Evolutionary conservation across 108 stramenopile species (phyloP), one percentile per base, ranked within the genome.

Genomic region (Nitzschia sp.): DNA sequence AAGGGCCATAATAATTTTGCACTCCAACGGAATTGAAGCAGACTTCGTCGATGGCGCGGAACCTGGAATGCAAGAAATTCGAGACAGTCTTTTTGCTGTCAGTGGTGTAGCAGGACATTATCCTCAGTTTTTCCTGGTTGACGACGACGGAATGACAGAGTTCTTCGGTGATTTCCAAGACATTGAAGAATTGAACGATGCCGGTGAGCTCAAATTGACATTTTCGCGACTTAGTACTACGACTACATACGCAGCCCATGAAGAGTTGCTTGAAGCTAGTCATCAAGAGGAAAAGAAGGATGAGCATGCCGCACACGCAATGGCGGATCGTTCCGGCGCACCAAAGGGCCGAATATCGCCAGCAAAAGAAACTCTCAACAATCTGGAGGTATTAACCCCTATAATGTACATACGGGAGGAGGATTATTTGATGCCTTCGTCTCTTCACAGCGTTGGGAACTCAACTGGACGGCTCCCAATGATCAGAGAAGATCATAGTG

Each of bases 111-210:
- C 83, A n/a, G 88, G 72, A 32, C 66, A 82, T 30, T 90, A 84
- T 72, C 89, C 89, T 0, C 89, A 90, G 48, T 87, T 90, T 54
- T 90, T 87, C 63, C 72, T 87, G 26, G 69, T 77, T 21, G 58
- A 80, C 46, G 57, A 58, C 23, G 80, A 85, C 50, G 50, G 44
- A 35, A 35, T 33, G 3, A 79, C 81, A 36, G 66, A 66, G 3
- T 72, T 48, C 53, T 62, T 71, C 17, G 77, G 77, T 2, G 53
- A 62, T 26, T 66, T 55, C 23, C 45, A 62, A 31, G 26, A 30
- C 0, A 30, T 75, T 3, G 22, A 56, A 17, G 15, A 54, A 4
- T 23, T 59, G 41, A 58, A 75, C 33, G 74, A 75, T 13, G 48
- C 29, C 27, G 65, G 61, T 15, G 47, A 16, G 16, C 45, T 63